phyloP scores from a whole-genome alignment of 2,329 filamentous ascomycete genomes.

The Massarina eburnea region DNA sequence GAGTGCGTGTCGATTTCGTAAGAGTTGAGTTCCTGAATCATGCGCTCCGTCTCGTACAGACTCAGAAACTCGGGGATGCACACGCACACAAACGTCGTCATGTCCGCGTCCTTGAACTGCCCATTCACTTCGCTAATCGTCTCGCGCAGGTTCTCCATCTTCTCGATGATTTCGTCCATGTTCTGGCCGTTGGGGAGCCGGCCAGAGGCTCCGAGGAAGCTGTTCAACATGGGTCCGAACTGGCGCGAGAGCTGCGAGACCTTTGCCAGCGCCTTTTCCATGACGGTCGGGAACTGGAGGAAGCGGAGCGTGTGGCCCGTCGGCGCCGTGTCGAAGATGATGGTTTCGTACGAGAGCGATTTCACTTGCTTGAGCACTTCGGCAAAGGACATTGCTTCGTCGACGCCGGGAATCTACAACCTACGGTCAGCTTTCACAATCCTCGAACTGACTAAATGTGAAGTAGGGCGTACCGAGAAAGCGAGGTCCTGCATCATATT shows the following conservation, averaged over 20 bases:
- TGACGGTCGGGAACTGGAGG: slow-evolving; percentile 95
- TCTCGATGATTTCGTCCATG: slow-evolving; percentile 87
- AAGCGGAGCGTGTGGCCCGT: slow-evolving; percentile 98
- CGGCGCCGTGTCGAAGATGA: slow-evolving; percentile 98
- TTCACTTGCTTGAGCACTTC: slow-evolving; percentile 99
- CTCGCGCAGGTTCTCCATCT: slow-evolving; percentile 89
- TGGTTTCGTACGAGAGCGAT: slow-evolving; percentile 96
- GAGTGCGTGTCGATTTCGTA: slow-evolving; percentile 96
- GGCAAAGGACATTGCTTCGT: slow-evolving; percentile 99
- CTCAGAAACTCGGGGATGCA: slow-evolving; percentile 97
- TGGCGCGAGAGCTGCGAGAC: slow-evolving; percentile 90
- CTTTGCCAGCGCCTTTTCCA: slow-evolving; percentile 98
- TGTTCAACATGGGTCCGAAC: slow-evolving; percentile 94
- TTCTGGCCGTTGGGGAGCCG: slow-evolving; percentile 89
- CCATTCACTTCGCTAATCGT: slow-evolving; percentile 96
- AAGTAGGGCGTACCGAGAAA: slow-evolving; percentile 69
- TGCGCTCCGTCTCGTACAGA: slow-evolving; percentile 97
- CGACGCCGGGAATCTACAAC: slow-evolving; percentile 89
- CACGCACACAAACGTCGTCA: slow-evolving; percentile 97
- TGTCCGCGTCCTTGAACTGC: slow-evolving; percentile 94
- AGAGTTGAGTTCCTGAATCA: slow-evolving; percentile 95
- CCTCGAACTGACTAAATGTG: background rate
- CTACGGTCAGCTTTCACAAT: background rate
- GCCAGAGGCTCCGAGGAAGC: slow-evolving; percentile 77
- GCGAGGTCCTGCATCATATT: slow-evolving; percentile 99